phyloP scores from a whole-genome alignment of 331 rosid genomes.

The Rosa hybrid region DNA sequence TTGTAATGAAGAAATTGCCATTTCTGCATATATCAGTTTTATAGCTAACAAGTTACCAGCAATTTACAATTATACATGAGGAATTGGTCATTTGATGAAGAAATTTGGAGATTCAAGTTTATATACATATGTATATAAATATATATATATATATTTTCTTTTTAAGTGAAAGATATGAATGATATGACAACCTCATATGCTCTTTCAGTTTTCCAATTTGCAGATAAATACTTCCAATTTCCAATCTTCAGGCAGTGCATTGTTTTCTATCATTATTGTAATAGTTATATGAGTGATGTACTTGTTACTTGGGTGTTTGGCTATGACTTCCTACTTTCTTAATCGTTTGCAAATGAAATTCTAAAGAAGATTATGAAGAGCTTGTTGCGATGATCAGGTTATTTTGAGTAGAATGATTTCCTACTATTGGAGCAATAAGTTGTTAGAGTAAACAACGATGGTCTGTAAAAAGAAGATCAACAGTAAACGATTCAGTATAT shows the following conservation, averaged over 20 bases:
- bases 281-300: not conserved
- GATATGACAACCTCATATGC: no score
- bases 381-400: no score
- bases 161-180: no score
- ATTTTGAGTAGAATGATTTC: no score
- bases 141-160: no score
- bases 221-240: no score
- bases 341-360: no score
- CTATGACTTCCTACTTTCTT: not conserved
- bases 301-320: not conserved
- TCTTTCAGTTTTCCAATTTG: no score
- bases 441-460: no score
- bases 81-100: not conserved
- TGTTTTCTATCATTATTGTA: not conserved
- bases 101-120: not conserved
- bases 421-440: no score
- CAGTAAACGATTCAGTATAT: not conserved
- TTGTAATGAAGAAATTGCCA: not conserved
- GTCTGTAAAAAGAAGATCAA: not conserved
- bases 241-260: not conserved
- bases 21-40: not conserved
- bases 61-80: no score
- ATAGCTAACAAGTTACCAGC: not conserved
- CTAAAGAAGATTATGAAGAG: no score
- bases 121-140: not conserved